Evolutionary conservation across 2,329 filamentous ascomycete genomes (phyloP), one percentile per base, ranked within the genome.

Genomic region (Venturia oleaginea): DNA sequence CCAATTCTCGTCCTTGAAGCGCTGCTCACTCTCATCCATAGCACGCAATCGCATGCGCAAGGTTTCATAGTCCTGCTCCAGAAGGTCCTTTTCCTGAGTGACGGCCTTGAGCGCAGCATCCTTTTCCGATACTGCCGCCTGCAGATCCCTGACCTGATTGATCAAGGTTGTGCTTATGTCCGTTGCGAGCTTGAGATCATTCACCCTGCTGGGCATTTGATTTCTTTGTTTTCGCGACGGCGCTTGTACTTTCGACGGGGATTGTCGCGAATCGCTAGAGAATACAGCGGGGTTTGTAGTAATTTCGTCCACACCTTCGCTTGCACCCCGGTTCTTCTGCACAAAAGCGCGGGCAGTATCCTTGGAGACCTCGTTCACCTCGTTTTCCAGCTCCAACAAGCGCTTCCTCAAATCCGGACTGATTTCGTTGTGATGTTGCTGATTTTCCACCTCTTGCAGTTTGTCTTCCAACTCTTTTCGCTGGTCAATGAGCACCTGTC

Each of bases 1-100:
- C 94, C 94, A 99, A 74, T 97, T 99, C 76, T 97, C 94, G 72
- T 99, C 94, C 77, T 97, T 97, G 79, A 96, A 96, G 62, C 91
- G 88, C 71, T 95, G 89, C 75, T 99, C 94, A 73, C 90, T 96
- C 76, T 99, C 94, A 70, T 97, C 92, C 48, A 97, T 80, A 7
- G 84, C 84, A 72, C 90, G 89, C 68, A 97, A 80, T 40, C 92
- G 86, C 74, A 95, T 90, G 63, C 88, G 84, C 68, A 95, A 84
- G 3, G 84, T 85, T 73, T 96, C 89, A 0, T 87, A 84, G 68
- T 97, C 92, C 40, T 90, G 83, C 74, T 97, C 92, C 42, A 97
- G 81, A 66, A 86, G 85, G 6, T 89, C 88, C 70, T 89, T 90
- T 67, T 95, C 91, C 62, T 86, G 75, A 69, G 89, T 89, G 67